phyloP scores from a whole-genome alignment of 352 stramenopile species.

The Phytophthora tentaculata region DNA sequence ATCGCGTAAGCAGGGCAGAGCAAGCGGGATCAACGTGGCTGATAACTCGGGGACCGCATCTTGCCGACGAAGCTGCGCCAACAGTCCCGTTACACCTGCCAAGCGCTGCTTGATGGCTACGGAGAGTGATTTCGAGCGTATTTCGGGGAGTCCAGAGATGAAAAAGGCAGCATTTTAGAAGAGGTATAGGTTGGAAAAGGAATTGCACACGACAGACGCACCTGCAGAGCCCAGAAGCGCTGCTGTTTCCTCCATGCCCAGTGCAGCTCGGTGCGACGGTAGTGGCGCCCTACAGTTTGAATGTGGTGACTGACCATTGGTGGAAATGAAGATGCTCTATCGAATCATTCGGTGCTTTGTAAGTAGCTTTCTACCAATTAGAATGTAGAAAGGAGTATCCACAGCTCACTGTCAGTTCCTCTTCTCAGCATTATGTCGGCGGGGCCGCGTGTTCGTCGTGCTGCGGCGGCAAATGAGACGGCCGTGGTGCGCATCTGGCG shows the following conservation, averaged over 20 bases:
- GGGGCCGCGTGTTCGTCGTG: slow-evolving; percentile 57
- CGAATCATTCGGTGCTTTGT: neutral
- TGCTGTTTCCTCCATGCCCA: slow-evolving; percentile 56
- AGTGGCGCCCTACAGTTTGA: slow-evolving; percentile 26
- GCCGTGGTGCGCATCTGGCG: slow-evolving; percentile 68
- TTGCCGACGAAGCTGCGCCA: slow-evolving; percentile 47
- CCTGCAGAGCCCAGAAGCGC: slow-evolving; percentile 66
- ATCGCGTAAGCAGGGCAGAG: slow-evolving; percentile 77
- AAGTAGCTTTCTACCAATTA: neutral
- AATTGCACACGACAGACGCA: slow-evolving; percentile 17
- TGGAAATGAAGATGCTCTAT: neutral
- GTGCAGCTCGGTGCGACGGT: neutral
- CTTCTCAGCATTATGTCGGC: slow-evolving; percentile 52
- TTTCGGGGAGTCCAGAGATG: neutral
- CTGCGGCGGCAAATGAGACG: slow-evolving; percentile 61
- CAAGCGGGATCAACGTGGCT: slow-evolving; percentile 52
- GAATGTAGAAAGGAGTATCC: slow-evolving; percentile 6
- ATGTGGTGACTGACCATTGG: slow-evolving; percentile 11
- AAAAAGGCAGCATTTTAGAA: slow-evolving; percentile 6
- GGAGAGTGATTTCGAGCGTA: neutral
- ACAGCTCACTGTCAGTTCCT: neutral
- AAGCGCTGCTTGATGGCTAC: slow-evolving; percentile 87
- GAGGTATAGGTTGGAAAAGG: neutral
- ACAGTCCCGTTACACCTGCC: slow-evolving; percentile 61
- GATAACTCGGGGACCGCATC: slow-evolving; percentile 43